Conservation (phyloP, 331 rosid genomes). For the Spiraea crenata region DNA sequence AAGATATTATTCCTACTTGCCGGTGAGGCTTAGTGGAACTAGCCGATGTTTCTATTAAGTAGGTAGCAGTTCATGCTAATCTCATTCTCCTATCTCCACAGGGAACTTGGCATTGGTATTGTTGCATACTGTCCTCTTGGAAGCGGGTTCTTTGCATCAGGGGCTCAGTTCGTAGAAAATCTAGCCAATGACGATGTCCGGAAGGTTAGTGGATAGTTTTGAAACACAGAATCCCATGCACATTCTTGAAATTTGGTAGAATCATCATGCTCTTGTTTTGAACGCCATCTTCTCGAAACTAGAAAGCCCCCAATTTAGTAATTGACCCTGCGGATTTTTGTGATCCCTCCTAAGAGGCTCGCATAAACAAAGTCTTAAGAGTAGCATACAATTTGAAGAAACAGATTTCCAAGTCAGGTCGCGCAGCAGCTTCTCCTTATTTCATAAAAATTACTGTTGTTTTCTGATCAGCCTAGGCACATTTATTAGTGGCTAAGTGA, state of each 20-base stretch:
- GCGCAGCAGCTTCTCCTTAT: no score
- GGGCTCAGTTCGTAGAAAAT: constrained; percentile 42
- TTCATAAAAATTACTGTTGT: no score
- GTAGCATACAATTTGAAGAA: no score
- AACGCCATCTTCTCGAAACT: background rate
- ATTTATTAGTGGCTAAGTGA: background rate
- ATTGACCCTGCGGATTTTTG: background rate
- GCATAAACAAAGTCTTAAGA: no score
- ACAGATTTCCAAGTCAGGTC: no score
- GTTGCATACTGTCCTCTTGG: constrained; percentile 81
- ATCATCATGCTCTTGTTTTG: background rate
- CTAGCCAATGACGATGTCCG: constrained; percentile 31
- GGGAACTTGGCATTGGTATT: constrained; percentile 80
- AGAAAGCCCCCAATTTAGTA: background rate
- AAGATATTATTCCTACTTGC: constrained; percentile 30
- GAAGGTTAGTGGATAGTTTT: constrained; percentile 39
- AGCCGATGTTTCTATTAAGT: background rate
- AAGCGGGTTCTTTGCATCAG: constrained; percentile 58
- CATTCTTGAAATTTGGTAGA: background rate
- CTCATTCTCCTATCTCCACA: constrained; percentile 3
- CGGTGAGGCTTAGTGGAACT: constrained; percentile 14
- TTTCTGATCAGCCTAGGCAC: background rate
- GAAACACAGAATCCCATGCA: background rate
- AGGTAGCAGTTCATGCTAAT: background rate
- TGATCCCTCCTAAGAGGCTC: background rate